Percentiles rank a stretch among this genome's conserved stretches.
These are phyloP conservation scores for Chloris gayana DNA, from an alignment of 176 grass and related monocot species.

Conservation along the genomic window DNA sequence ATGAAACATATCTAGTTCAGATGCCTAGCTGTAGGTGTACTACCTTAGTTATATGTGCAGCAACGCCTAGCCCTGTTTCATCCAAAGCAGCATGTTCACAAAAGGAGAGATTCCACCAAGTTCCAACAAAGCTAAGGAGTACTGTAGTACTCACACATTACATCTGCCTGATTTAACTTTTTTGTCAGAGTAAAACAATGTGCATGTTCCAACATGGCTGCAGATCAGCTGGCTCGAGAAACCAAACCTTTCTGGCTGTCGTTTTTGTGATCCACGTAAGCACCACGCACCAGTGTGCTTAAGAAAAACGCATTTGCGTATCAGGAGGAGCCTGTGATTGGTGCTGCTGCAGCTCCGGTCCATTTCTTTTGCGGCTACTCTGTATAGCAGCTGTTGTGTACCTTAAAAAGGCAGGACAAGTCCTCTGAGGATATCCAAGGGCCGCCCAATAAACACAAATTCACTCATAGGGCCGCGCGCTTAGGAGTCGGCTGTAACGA, in stretches of 20 bases:
- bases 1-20: constrained; percentile 13
- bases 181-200: constrained; percentile 23
- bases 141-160: no score
- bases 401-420: not conserved
- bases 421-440: constrained; percentile 22
- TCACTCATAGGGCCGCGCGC: no score
- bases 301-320: not conserved
- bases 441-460: not conserved
- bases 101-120: constrained; percentile 38
- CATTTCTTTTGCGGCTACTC: not conserved
- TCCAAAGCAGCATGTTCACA: constrained; percentile 32
- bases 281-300: not conserved
- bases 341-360: not conserved
- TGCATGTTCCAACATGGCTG: not conserved
- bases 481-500: no score
- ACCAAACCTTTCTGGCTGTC: not conserved
- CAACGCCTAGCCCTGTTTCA: constrained; percentile 34
- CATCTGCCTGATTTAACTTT: not conserved
- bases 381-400: no score
- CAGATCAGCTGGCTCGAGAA: not conserved
- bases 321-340: not conserved
- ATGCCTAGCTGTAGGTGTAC: constrained; percentile 10
- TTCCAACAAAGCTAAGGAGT: constrained; percentile 46
- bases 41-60: constrained; percentile 10
- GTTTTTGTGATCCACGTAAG: constrained; percentile 21